These are phyloP conservation scores for Piper longum DNA, from an alignment of 164 flowering plant species.

Conservation along the genomic window DNA sequence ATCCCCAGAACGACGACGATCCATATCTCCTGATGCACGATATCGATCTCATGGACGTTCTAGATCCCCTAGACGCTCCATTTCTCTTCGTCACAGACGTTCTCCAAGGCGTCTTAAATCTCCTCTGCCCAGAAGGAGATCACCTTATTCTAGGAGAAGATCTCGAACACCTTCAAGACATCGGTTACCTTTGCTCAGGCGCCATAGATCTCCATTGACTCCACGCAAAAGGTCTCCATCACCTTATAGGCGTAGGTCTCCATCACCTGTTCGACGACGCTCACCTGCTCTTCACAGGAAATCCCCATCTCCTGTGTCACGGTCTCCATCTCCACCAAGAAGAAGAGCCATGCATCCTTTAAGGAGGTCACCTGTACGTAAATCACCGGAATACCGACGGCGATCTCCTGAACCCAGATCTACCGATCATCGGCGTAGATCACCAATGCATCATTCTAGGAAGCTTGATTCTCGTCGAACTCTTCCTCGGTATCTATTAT, in stretches of 20 bases:
- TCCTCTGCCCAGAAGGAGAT: constrained; percentile 21
- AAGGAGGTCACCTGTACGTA: constrained; percentile 11
- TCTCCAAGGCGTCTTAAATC: constrained; percentile 41
- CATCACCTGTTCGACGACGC: constrained; percentile 26
- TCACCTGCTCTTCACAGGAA: constrained; percentile 14
- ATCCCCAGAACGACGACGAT: constrained; percentile 40
- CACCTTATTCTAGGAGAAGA: constrained; percentile 19
- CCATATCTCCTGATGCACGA: constrained; percentile 35
- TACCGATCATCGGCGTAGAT: constrained; percentile 25
- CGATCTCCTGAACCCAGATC: constrained; percentile 23
- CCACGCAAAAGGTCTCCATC: constrained; percentile 15
- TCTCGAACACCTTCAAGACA: constrained; percentile 18
- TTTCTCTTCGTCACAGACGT: constrained; percentile 36
- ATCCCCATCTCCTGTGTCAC: constrained; percentile 13
- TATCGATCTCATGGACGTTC: constrained; percentile 14
- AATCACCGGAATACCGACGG: constrained; percentile 19
- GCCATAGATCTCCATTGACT: constrained; percentile 24
- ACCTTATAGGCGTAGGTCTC: constrained; percentile 17
- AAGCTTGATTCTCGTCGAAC: constrained; percentile 8
- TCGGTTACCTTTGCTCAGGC: constrained; percentile 20
- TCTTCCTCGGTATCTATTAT: constrained; percentile 1
- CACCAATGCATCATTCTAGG: constrained; percentile 30
- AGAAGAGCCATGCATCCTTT: constrained; percentile 28
- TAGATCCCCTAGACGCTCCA: constrained; percentile 26
- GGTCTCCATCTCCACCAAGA: constrained; percentile 11